Conservation (phyloP, 352 stramenopile species). For the Phytophthora sansomeana region DNA sequence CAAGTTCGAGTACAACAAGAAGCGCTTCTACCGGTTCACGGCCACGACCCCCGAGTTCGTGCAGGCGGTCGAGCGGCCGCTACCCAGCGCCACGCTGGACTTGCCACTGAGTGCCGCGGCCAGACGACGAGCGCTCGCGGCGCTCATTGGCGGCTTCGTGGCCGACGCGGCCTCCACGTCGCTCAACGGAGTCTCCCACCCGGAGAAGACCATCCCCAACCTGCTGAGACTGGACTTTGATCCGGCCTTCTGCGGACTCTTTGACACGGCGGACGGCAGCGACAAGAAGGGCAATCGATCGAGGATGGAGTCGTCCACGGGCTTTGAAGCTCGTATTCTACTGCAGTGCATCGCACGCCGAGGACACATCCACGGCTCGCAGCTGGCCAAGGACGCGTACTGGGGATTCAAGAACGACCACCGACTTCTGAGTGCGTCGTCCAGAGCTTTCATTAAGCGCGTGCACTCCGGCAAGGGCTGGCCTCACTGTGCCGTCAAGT, state of each 20-base stretch:
- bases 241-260: slow-evolving; percentile 77
- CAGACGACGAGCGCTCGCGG: slow-evolving; percentile 64
- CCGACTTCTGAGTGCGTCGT: slow-evolving; percentile 71
- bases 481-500: slow-evolving; percentile 80
- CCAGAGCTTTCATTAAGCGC: slow-evolving; percentile 79
- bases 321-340: slow-evolving; percentile 80
- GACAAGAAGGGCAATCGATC: slow-evolving; percentile 43
- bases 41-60: slow-evolving; percentile 82
- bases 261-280: slow-evolving; percentile 51
- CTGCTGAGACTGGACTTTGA: slow-evolving; percentile 77
- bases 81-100: slow-evolving; percentile 69
- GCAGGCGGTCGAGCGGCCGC: slow-evolving; percentile 45
- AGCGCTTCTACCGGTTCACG: slow-evolving; percentile 84
- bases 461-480: slow-evolving; percentile 76
- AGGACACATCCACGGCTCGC: slow-evolving; percentile 73
- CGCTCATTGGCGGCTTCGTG: slow-evolving; percentile 80
- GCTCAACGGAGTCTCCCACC: slow-evolving; percentile 79
- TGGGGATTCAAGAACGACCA: slow-evolving; percentile 88
- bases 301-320: slow-evolving; percentile 79
- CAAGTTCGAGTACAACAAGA: slow-evolving; percentile 89
- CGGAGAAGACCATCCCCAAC: slow-evolving; percentile 84
- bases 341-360: slow-evolving; percentile 75
- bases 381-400: slow-evolving; percentile 83
- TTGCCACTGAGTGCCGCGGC: slow-evolving; percentile 69
- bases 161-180: slow-evolving; percentile 80